A percentile compares a stretch with the other conserved stretches of the same genome.
Conservation (phyloP, 208 protist species). For the Spironucleus salmonicida region DNA sequence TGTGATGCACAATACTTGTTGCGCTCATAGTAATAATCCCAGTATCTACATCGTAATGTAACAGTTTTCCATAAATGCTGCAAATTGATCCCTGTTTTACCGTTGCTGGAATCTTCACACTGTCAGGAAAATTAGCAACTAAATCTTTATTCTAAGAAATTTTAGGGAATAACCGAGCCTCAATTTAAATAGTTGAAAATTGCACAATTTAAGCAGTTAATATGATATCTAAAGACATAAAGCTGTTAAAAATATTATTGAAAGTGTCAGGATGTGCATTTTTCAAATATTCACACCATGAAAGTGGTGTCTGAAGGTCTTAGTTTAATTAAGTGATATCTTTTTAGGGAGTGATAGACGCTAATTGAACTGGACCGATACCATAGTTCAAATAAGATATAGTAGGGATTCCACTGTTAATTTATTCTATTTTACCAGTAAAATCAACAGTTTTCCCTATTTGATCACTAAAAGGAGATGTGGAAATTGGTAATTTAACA, state of each 20-base stretch:
- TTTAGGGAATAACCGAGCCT: background rate
- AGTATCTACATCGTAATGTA: background rate
- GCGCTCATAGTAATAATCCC: background rate
- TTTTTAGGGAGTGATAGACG: background rate
- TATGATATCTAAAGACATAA: background rate
- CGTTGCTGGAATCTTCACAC: background rate
- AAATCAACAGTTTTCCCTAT: background rate
- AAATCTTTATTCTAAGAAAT: background rate
- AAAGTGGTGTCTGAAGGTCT: background rate
- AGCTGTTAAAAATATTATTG: background rate
- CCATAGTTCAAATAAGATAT: background rate
- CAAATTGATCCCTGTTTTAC: background rate
- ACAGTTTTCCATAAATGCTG: background rate
- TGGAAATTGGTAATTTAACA: too few relatives aligned
- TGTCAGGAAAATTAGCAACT: background rate
- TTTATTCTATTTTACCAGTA: background rate
- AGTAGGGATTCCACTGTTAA: background rate
- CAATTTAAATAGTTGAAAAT: background rate
- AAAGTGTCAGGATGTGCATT: background rate
- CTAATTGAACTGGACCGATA: background rate
- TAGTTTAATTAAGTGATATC: background rate
- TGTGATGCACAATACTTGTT: background rate
- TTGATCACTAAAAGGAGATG: too few relatives aligned
- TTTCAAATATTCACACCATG: background rate
- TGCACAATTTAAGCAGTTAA: background rate